phyloP scores from a whole-genome alignment of 2,329 filamentous ascomycete species.

The Trichophyton benhamiae region DNA sequence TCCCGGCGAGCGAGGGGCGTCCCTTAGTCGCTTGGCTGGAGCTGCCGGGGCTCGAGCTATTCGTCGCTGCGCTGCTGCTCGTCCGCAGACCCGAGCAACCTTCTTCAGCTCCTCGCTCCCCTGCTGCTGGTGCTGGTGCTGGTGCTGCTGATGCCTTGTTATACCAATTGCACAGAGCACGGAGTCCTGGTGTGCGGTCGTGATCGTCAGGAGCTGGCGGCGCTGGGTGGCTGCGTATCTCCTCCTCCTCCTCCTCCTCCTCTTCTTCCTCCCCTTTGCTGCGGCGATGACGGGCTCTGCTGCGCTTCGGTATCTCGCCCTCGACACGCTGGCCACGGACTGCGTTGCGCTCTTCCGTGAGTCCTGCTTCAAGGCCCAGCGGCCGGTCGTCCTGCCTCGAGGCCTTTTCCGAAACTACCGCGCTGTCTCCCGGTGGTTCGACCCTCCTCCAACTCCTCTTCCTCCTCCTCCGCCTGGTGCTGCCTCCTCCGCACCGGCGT shows the following conservation, averaged over 20 bases:
- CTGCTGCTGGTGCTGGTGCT: too few relatives aligned
- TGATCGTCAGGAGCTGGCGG: not conserved
- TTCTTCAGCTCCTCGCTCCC: too few relatives aligned
- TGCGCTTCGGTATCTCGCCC: conserved; percentile 11
- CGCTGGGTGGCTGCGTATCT: not conserved
- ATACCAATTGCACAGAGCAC: too few relatives aligned
- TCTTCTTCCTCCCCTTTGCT: too few relatives aligned
- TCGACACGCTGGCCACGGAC: conserved; percentile 22
- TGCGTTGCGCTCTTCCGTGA: conserved; percentile 39
- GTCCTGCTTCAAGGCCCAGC: conserved; percentile 41
- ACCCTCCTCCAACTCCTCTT: not conserved
- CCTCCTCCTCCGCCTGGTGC: too few relatives aligned
- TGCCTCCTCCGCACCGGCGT: conserved; percentile 17
- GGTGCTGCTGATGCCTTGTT: too few relatives aligned
- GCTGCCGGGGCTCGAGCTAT: not conserved
- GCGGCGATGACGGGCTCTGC: not conserved
- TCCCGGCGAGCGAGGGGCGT: not conserved
- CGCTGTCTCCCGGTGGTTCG: conserved; percentile 50
- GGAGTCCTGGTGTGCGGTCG: not conserved
- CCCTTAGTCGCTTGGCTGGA: not conserved
- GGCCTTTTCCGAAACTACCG: conserved; percentile 37
- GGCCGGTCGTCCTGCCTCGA: conserved; percentile 42
- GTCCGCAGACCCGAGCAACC: too few relatives aligned
- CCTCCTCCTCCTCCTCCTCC: too few relatives aligned
- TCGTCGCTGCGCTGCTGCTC: not conserved